phyloP scores from a whole-genome alignment of 768 basidiomycete species.

The Leccinum boreale region DNA sequence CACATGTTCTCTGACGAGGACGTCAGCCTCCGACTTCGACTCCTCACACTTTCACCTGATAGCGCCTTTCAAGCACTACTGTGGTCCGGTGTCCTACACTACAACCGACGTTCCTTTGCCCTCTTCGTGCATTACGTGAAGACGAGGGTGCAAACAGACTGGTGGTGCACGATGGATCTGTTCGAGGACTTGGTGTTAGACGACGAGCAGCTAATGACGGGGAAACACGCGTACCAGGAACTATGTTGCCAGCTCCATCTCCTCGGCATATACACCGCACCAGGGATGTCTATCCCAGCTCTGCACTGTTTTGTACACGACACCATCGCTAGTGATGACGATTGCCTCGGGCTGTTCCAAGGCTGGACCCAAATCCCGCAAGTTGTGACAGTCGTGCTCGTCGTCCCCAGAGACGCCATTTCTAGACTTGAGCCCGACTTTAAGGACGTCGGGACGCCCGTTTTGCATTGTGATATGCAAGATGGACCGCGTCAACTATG shows the following conservation, averaged over 20 bases:
- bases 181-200: constrained; percentile 20
- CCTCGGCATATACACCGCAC: constrained; percentile 34
- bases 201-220: constrained; percentile 17
- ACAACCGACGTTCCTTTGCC: constrained; percentile 47
- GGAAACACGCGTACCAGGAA: constrained; percentile 40
- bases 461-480: constrained; percentile 21
- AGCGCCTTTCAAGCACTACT: not conserved
- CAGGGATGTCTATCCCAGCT: not conserved
- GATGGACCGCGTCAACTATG: constrained; percentile 2
- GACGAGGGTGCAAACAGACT: constrained; percentile 35
- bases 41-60: not conserved
- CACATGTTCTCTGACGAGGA: constrained; percentile 29
- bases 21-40: not conserved
- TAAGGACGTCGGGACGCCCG: constrained; percentile 3
- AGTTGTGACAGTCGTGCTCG: constrained; percentile 30
- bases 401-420: constrained; percentile 29
- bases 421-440: constrained; percentile 10
- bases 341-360: constrained; percentile 19
- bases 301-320: not conserved
- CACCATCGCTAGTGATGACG: not conserved
- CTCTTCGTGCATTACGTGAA: constrained; percentile 41
- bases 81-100: constrained; percentile 33
- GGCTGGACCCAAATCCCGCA: constrained; percentile 30
- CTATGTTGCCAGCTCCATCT: constrained; percentile 42
- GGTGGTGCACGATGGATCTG: constrained; percentile 39